phyloP scores from a whole-genome alignment of 148 eudicot genomes.

The Persicaria maculosa region DNA sequence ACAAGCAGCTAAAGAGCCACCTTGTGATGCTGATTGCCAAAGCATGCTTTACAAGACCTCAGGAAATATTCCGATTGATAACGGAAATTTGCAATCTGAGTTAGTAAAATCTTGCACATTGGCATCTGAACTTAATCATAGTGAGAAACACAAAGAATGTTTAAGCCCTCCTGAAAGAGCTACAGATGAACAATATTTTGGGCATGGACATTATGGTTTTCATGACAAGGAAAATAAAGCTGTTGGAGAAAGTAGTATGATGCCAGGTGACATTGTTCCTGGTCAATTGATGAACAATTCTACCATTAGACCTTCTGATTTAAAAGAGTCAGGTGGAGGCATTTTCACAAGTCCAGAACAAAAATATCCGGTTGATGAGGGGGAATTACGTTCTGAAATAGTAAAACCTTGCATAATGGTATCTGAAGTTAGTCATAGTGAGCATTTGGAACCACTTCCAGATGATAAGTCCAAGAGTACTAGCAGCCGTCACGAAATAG shows the following conservation, averaged over 20 bases:
- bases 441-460: slow-evolving; percentile 9
- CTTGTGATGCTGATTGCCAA: neutral
- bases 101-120: neutral
- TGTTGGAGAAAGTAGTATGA: neutral
- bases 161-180: neutral
- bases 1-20: neutral
- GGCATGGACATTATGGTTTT: neutral
- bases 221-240: neutral
- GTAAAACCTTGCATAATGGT: slow-evolving; percentile 13
- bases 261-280: neutral
- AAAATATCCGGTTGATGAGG: neutral
- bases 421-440: slow-evolving; percentile 13
- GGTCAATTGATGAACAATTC: neutral
- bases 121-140: neutral
- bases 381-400: too few species aligned
- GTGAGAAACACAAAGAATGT: neutral
- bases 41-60: neutral
- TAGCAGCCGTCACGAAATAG: slow-evolving; percentile 23
- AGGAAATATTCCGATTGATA: neutral
- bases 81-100: neutral
- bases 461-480: slow-evolving; percentile 15
- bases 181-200: neutral
- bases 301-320: neutral
- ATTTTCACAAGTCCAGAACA: neutral
- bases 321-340: neutral